Evolutionary conservation across 75 land plant species (phyloP).

Genomic region (Selaginella moellendorffii): DNA sequence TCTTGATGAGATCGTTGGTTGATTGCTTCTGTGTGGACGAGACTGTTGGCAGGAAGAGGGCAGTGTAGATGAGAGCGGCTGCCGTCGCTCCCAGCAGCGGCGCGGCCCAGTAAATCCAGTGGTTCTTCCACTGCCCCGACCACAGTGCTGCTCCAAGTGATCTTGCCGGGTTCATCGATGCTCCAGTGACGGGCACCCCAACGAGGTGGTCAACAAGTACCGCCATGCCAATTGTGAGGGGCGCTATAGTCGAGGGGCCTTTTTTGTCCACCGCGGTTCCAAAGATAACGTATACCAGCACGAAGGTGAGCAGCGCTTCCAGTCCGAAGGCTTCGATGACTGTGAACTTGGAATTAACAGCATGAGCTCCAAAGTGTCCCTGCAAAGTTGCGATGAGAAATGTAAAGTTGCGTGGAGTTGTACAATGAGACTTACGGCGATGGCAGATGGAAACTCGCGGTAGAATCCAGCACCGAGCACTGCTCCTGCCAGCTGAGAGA

Average conservation of each 20-base stretch:
- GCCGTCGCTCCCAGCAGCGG: not conserved
- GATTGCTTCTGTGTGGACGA: too few relatives aligned
- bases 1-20: too few relatives aligned
- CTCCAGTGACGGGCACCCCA: slow-evolving; percentile 2
- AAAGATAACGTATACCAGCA: slow-evolving; percentile 1
- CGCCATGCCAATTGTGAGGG: not conserved
- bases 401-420: too few relatives aligned
- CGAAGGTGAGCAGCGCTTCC: not conserved
- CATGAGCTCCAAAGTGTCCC: slow-evolving; percentile 1
- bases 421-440: not conserved
- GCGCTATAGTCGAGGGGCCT: not conserved
- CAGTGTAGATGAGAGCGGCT: not conserved
- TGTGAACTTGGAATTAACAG: not conserved
- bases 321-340: not conserved
- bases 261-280: slow-evolving; percentile 7
- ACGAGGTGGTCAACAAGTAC: not conserved
- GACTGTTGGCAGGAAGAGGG: slow-evolving; percentile 3
- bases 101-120: slow-evolving; percentile 3
- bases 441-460: not conserved
- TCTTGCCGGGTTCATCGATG: slow-evolving; percentile 9
- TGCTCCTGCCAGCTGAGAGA: not conserved
- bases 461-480: not conserved
- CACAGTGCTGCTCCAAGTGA: not conserved
- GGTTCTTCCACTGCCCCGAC: slow-evolving; percentile 3
- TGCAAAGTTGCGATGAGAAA: too few relatives aligned